Evolutionary conservation across 768 basidiomycete species (phyloP), one percentile per base, ranked within the genome.

Genomic region (Strobilomyces dryophilus): DNA sequence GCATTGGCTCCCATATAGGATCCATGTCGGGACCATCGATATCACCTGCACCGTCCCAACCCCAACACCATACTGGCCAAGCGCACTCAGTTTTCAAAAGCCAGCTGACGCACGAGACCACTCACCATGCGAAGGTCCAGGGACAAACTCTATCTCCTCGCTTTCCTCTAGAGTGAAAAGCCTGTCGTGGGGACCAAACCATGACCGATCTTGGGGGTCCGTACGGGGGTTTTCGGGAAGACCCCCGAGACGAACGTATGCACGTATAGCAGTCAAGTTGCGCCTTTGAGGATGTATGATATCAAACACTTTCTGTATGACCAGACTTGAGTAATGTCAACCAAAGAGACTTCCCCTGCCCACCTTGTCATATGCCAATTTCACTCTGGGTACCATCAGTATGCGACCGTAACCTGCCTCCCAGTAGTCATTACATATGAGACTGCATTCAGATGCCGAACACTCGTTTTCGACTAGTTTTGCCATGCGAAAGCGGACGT

Each of bases 371-470:
- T 99, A 98, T 1, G 97, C 97, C 45, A 98, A 74, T 67, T 98
- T 97, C 35, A 98, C 95, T 37, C 95, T 77, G 1, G 95, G 94
- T 0, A 98, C 93, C 95, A 98, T 99, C 74, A 99, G 79, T 59
- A 99, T 95, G 51, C 97, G 76, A 4, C 97, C 97, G 66, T 94
- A 98, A 1, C 97, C 95, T 0, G 91, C 84, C 57, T 87, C 83
- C 93, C 94, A 98, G 68, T 98, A 98, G 72, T 98, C 95, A 70
- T 98, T 99, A 75, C 95, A 97, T 60, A 99, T 95, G 52, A 99
- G 76, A 71, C 85, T 88, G 74, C 97, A 99, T 72, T 99, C 97
- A 55, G 83, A 86, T 0, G 97, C 97, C 36, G 89, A 92, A 67
- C 97, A 98, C 67, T 99, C 97, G 37, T 84, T 84, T 14, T 95